Evolutionary conservation across 768 basidiomycete species (phyloP), one percentile per base, ranked within the genome.

Genomic region (Royoungia palumana): DNA sequence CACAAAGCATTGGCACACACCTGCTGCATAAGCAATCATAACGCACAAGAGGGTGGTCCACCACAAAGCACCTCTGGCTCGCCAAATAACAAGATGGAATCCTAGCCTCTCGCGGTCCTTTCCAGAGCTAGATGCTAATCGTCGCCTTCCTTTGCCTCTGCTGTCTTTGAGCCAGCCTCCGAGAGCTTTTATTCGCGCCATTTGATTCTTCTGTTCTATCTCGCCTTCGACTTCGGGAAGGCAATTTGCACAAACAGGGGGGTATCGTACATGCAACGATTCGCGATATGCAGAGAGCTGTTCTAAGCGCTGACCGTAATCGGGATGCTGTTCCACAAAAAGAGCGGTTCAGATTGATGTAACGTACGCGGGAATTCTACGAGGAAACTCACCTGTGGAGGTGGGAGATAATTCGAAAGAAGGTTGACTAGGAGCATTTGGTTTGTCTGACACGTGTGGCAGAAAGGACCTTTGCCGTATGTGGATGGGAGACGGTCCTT

Each of bases 391-490:
- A 92, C 92, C 50, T 79, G 77, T n/a, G 82, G 78, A 21, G 81
- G 70, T 10, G 93, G 93, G 1, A 95, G 77, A 66, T 94, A 97
- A 59, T 88, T 93, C 14, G 93, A 88, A 27, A 97, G 71, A 47
- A 97, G 79, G 66, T 93, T 90, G 52, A 89, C 73, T 45, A 92
- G 73, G 34, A 97, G 77, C 73, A 83, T 85, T 61, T 96, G 94
- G 67, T 97, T 97, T n/a, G 90, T 89, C 58, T 87, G 84, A 65
- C 94, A 96, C 7, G 81, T 81, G 57, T 87, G 83, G 68, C 94
- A 97, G 71, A 95, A 94, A 8, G 80, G 78, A 1, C 78, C 74
- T 22, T 72, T 75, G 46, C 55, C 57, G 49, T 85, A 86, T 47
- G 74, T 63, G 19, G 80, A 78, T 1, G 83, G 87, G 21, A 92